Evolutionary conservation across 2,329 filamentous ascomycete species (phyloP), one percentile per base, ranked within the genome.

Genomic region (Ascocoryne sarcoides): DNA sequence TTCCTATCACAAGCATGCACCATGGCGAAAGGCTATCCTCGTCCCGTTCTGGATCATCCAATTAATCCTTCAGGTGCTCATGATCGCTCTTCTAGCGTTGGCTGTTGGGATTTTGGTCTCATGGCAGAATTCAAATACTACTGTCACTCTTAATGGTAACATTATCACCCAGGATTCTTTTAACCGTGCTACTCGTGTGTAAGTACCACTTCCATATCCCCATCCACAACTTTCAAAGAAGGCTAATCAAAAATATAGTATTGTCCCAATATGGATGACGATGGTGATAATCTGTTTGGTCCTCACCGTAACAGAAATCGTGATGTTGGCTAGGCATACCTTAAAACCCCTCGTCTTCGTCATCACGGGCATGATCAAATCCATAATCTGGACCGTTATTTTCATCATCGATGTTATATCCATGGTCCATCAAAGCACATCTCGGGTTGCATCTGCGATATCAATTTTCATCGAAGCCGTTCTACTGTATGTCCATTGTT

Each of bases 11-110:
- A 38, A 37, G 10, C 50, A 54, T 29, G 44, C 49, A 15, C 51
- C 51, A 40, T 55, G 49, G 49, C 40, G 49, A 4, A 54, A 51
- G 39, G 5, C 42, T 0, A 37, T 53, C 10, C 42, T 55, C 9
- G 40, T 55, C 23, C 52, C 52, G 15, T 54, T 49, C 35, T 55
- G 52, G 52, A 40, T 34, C 2, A n/a, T 54, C 9, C 52, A 55
- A 32, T 20, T 53, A 18, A 15, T 47, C 10, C 45, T 54, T 31
- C 36, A 46, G 31, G 26, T 50, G n/a, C 10, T 44, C 7, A 40
- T 51, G 21, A 46, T 55, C 16, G 46, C 17, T 1, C 37, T 47
- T 9, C 31, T 51, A 2, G 36, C 33, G 2, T 16, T 49, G 8
- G 37, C 47, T 14, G 18, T 42, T 3, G 36, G 37, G 2, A 28